Evolutionary conservation across 2,329 filamentous ascomycete genomes (phyloP), one percentile per base, ranked within the genome.

Genomic region (Arthrobotrys musiformis): DNA sequence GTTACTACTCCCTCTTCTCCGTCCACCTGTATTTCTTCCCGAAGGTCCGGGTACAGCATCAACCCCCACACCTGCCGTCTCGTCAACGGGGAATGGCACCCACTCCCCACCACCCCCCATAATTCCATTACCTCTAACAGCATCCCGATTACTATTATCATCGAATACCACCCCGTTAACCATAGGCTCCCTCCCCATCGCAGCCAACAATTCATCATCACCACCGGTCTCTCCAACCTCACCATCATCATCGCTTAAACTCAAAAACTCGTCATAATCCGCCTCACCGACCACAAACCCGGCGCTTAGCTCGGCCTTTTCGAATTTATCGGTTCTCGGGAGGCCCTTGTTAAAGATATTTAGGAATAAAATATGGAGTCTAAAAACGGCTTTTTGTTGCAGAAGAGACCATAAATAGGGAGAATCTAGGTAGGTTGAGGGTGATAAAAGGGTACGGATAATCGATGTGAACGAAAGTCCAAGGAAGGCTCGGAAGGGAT

Each of bases 401-500:
- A 78, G 17, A 11, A 78, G 62, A 11, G 67, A 78, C 74, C 74
- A 78, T 13, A 78, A 40, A n/a, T 72, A 78, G 1, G 74, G 68
- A 11, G 74, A 78, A 19, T 78, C 69, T 22, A 78, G 48, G 26
- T 78, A 78, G 17, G 79, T 78, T 17, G 68, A 46, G 2, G 79
- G 66, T 26, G 79, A 78, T 44, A 81, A 54, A 17, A 79, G 11
- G 11, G 79, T 75, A 1, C 61, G 33, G 30, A 75, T 11, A 13
- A 79, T 52, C 6, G 67, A 24, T 6, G 63, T 66, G 28, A 76
- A 78, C 1, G 70, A 63, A n/a, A 81, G 52, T 8, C 78, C 75
- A 11, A 73, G 70, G 28, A 79, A 60, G 3, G 78, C 40, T 33
- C 79, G 78, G 73, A 81, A 80, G 6, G 79, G 78, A n/a, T 79